Evolutionary conservation across 768 basidiomycete genomes (phyloP).

Genomic region (Tylopilus vinaceipallidus): DNA sequence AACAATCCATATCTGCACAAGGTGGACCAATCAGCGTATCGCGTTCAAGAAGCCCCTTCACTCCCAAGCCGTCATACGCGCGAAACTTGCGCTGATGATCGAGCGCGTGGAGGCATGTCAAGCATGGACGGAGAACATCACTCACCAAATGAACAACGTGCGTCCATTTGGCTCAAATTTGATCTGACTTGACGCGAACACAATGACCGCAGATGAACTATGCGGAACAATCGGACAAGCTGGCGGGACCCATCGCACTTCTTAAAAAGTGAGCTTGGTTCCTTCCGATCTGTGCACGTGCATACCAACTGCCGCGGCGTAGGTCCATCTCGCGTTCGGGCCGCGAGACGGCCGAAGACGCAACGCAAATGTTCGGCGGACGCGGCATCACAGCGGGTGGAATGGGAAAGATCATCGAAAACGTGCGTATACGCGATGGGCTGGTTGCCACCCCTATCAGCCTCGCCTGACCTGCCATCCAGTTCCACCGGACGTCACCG

Average conservation of each 20-base stretch:
- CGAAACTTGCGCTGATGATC: constrained; percentile 89
- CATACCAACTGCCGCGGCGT: constrained; percentile 6
- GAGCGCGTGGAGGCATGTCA: constrained; percentile 83
- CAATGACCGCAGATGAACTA: constrained; percentile 69
- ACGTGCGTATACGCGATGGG: constrained; percentile 43
- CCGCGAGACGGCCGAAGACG: constrained; percentile 57
- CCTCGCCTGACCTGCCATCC: neutral
- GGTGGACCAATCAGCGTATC: constrained; percentile 85
- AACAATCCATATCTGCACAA: constrained; percentile 30
- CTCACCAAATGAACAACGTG: constrained; percentile 90
- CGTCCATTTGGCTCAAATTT: constrained; percentile 14
- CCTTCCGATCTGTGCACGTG: neutral
- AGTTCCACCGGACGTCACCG: constrained; percentile 82
- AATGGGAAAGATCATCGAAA: constrained; percentile 84
- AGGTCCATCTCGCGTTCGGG: constrained; percentile 66
- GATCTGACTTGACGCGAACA: neutral
- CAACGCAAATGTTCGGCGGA: constrained; percentile 86
- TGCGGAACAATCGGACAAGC: constrained; percentile 74
- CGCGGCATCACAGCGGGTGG: constrained; percentile 83
- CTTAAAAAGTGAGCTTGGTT: constrained; percentile 70
- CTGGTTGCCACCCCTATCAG: neutral
- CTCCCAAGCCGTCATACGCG: constrained; percentile 81
- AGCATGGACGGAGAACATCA: constrained; percentile 87
- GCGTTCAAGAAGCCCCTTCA: constrained; percentile 88
- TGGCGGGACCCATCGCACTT: constrained; percentile 87